Base-by-base conservation (phyloP, 345 rosid species). In the Gossypium ekmanianum region DNA sequence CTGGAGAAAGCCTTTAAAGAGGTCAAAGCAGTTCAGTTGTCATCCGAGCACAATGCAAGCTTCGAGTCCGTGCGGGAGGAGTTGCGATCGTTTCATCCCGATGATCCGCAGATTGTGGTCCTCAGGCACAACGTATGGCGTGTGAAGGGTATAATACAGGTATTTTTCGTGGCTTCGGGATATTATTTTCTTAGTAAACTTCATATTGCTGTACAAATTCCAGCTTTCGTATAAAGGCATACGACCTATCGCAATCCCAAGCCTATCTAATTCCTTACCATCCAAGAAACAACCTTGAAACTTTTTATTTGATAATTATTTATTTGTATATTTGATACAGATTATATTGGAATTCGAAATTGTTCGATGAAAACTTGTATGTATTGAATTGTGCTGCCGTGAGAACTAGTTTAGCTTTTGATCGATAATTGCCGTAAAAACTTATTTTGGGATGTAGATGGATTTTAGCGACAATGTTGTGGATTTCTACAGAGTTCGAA, bases 71-170 rank as follows among this genome's bases (percentile, higher is more conserved):
- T 96, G 85, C 89, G 99, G 84, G 94, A 96, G 64, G 99, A 96
- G 82, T 66, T 96, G 84, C 91, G 72, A 41, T 75, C 83, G 34
- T 81, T 90, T 88, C 98, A 96, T 85, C 99, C 99, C 16, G 77
- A 96, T 79, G 98, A 96, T 85, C 97, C 99, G 34, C 90, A 86
- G 64, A 90, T 96, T 7, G 99, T 96, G 69, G 91, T 93, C n/a
- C 81, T 92, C 77, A 96, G 88, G 82, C 94, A 93, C 84, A 92
- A 89, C 57, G 98, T 93, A 72, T 96, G 99, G 99, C 98, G 98
- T 8, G 97, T 96, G 52, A 93, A 92, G 87, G 99, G 99, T 72
- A 79, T 96, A 54, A 93, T 93, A 81, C 99, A 95, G 94, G 97
- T 90, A 76, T 81, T 1, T 22, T 71, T 45, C 17, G 55, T 47